A percentile compares a stretch with the other conserved stretches of the same genome.
phyloP scores from a whole-genome alignment of 2,329 filamentous ascomycete species.

The Epichloe brachyelytri region DNA sequence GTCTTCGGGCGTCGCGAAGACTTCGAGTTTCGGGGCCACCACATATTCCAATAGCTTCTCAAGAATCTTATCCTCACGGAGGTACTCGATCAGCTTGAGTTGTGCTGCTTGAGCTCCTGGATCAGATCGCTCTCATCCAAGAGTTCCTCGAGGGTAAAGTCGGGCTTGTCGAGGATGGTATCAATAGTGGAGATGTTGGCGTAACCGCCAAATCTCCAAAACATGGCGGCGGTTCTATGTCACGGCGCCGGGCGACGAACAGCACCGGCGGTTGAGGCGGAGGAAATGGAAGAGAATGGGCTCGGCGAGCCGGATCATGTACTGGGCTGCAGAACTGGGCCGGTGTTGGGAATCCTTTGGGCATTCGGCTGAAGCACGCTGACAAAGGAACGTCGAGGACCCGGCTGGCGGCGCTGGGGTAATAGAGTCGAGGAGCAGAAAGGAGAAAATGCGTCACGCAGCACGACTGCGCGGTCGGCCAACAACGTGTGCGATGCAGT shows the following conservation, averaged over 20 bases:
- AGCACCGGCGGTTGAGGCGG: constrained; percentile 18
- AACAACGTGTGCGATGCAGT: not conserved
- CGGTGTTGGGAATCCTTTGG: not conserved
- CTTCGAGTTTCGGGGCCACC: constrained; percentile 59
- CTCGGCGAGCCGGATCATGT: constrained; percentile 8
- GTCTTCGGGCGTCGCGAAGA: constrained; percentile 37
- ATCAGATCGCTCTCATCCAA: constrained; percentile 93
- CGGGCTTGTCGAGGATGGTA: constrained; percentile 89
- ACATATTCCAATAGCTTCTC: constrained; percentile 84
- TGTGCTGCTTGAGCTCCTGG: constrained; percentile 96
- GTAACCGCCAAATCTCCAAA: constrained; percentile 99
- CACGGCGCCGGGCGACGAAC: constrained; percentile 19
- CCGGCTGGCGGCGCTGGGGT: not conserved
- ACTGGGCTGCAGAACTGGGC: constrained; percentile 6
- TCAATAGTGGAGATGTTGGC: constrained; percentile 95
- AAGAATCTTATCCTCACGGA: constrained; percentile 77
- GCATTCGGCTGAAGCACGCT: constrained; percentile 5
- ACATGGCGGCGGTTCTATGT: constrained; percentile 58
- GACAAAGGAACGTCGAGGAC: not conserved
- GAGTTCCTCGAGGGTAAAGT: constrained; percentile 89
- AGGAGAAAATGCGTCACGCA: constrained; percentile 4
- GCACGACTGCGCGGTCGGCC: constrained; percentile 2
- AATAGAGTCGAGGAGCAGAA: not conserved
- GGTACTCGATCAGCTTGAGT: constrained; percentile 92
- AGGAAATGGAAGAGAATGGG: constrained; percentile 5